phyloP scores from a whole-genome alignment of 257 asterid species.

The Salvia splendens region DNA sequence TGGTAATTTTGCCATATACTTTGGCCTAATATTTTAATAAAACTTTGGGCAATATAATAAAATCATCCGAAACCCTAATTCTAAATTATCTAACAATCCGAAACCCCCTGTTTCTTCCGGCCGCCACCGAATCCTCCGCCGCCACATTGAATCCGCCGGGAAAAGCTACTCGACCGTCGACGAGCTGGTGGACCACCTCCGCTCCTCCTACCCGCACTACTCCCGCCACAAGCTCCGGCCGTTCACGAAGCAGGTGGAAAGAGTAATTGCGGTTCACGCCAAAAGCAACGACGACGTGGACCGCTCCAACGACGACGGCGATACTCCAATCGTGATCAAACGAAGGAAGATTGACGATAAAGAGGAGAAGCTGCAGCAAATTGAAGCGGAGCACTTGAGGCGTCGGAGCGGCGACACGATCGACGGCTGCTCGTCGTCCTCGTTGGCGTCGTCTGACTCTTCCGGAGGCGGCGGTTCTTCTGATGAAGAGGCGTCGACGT shows the following conservation, averaged over 20 bases:
- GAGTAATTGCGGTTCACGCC: slow-evolving; percentile 27
- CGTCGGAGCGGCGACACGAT: slow-evolving; percentile 14
- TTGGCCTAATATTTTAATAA: too few relatives aligned
- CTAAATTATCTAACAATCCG: background rate
- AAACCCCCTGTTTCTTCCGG: background rate
- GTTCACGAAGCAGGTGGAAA: slow-evolving; percentile 49
- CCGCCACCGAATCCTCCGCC: slow-evolving; percentile 41
- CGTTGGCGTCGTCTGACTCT: slow-evolving; percentile 40
- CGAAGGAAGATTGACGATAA: slow-evolving; percentile 34
- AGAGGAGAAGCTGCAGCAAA: slow-evolving; percentile 58
- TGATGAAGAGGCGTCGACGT: slow-evolving; percentile 50
- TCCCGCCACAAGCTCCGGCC: slow-evolving; percentile 55
- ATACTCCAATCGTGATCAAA: slow-evolving; percentile 32
- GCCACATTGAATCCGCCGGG: slow-evolving; percentile 41
- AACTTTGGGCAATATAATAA: too few relatives aligned
- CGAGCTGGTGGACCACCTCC: slow-evolving; percentile 67
- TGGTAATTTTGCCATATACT: too few relatives aligned
- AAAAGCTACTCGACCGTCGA: slow-evolving; percentile 44
- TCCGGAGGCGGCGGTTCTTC: slow-evolving; percentile 36
- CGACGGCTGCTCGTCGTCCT: slow-evolving; percentile 46
- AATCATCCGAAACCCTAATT: slow-evolving; percentile 20
- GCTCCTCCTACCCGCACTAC: slow-evolving; percentile 51
- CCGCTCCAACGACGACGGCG: slow-evolving; percentile 28
- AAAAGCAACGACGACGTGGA: slow-evolving; percentile 18
- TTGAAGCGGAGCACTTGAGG: slow-evolving; percentile 52